Base-by-base conservation (phyloP, 2,329 filamentous ascomycete species). In the Pseudopyricularia javanii region DNA sequence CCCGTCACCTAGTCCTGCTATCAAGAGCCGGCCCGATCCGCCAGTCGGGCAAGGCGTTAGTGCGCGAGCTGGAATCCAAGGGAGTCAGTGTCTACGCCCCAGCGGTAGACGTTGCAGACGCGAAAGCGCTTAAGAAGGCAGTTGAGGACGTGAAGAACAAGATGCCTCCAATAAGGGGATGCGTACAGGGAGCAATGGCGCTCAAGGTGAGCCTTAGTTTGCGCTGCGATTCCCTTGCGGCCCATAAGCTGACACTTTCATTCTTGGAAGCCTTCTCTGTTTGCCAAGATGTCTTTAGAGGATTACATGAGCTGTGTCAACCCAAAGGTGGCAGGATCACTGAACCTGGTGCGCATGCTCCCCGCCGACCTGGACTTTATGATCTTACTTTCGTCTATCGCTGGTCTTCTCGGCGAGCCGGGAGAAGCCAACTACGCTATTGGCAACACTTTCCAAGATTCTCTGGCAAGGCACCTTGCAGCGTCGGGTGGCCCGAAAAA, bases 381-480 rank as follows among this genome's bases (percentile, higher is more conserved):
- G 49, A 51, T 66, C 45, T 43, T 63, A 26, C 57, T 62, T 24
- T 61, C 58, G 5, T 66, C 64, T 8, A 33, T 63, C 8, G 55
- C 58, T 2, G 60, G 60, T 8, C 54, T 62, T 7, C 22, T 62
- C 8, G 64, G 62, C 8, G 54, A 55, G n/a, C 45, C 56, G 7
- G 57, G 54, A 0, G 62, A 63, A 26, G 51, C 57, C 53, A 64
- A 63, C 51, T 68, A 68, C 50, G 56, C 59, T 2, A 62, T 61
- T 1, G 64, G 63, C 20, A 68, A 66, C 53, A 57, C 60, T 1
- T 68, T 62, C 57, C 59, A 67, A 32, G 66, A 70, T 49, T 59
- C 60, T 0, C 57, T 68, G 11, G 60, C 59, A 11, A 55, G 55
- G 15, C 50, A 60, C 33, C 58, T 59, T 2, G 32, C 48, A 14